Percentiles rank a stretch among this genome's conserved stretches.
These are phyloP conservation scores for Talaromyces verruculosus DNA, from an alignment of 2,329 filamentous ascomycete species.

Conservation along the genomic window DNA sequence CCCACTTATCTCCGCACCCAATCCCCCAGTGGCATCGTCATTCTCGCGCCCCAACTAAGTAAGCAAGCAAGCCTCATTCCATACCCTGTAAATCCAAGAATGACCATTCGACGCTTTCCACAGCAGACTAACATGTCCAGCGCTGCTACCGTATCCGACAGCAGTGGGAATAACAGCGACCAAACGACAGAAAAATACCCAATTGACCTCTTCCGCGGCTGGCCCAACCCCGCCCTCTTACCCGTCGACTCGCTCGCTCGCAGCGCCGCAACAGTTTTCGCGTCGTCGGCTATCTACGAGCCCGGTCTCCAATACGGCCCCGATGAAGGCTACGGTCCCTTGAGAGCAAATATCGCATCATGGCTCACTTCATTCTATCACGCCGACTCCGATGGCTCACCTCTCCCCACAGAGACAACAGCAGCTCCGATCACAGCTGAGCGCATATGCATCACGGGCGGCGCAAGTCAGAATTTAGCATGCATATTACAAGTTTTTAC, in stretches of 20 bases:
- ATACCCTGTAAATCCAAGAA: background rate
- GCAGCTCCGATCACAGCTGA: conserved; percentile 47
- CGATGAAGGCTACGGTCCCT: conserved; percentile 69
- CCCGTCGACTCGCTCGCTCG: conserved; percentile 62
- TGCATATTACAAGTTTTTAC: conserved; percentile 76
- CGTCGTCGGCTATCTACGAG: conserved; percentile 57
- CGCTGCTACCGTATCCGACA: background rate
- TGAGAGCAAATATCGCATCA: conserved; percentile 65
- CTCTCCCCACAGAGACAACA: conserved; percentile 21
- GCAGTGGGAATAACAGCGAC: background rate
- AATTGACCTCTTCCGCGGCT: conserved; percentile 49
- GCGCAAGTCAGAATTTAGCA: conserved; percentile 79
- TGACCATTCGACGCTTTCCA: background rate
- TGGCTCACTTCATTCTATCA: conserved; percentile 70
- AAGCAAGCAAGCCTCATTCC: background rate
- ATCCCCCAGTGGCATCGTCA: background rate
- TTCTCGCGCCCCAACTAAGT: background rate
- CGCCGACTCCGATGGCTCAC: conserved; percentile 26
- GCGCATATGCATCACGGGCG: conserved; percentile 78
- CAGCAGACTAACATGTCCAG: background rate
- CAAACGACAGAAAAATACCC: background rate
- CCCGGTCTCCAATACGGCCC: conserved; percentile 77
- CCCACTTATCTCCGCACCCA: background rate
- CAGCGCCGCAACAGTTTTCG: conserved; percentile 62
- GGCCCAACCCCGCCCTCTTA: conserved; percentile 59